A percentile compares a stretch with the other conserved stretches of the same genome.
These are phyloP conservation scores for Tremella yokohamensis DNA, from an alignment of 768 basidiomycete species.

Conservation along the genomic window DNA sequence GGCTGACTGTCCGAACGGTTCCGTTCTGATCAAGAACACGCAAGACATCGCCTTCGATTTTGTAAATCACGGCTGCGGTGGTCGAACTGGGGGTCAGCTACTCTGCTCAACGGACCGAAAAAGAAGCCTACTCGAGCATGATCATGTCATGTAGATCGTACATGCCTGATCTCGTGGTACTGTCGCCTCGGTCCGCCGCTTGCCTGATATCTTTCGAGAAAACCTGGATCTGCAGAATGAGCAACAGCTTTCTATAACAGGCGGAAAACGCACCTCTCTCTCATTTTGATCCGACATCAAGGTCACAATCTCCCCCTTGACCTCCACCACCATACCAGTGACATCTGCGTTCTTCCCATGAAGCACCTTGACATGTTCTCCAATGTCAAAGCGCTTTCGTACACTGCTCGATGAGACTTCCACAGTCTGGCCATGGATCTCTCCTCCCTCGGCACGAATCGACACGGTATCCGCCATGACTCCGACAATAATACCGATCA, in stretches of 20 bases:
- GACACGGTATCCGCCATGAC: constrained; percentile 82
- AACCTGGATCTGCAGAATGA: constrained; percentile 69
- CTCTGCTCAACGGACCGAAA: not conserved
- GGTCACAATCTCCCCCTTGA: constrained; percentile 79
- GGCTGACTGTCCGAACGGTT: constrained; percentile 79
- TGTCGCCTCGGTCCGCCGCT: constrained; percentile 88
- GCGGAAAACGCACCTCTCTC: constrained; percentile 68
- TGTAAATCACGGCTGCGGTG: constrained; percentile 95
- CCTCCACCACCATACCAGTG: constrained; percentile 89
- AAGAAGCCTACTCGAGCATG: constrained; percentile 71
- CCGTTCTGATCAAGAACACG: constrained; percentile 93
- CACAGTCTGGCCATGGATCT: constrained; percentile 59
- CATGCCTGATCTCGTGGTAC: constrained; percentile 75
- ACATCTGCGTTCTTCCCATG: constrained; percentile 89
- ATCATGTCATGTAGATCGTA: constrained; percentile 96
- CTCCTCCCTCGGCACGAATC: constrained; percentile 62
- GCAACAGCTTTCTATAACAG: constrained; percentile 13
- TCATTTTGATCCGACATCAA: constrained; percentile 96
- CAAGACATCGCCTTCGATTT: constrained; percentile 92
- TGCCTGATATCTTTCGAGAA: constrained; percentile 96
- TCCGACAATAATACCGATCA: constrained; percentile 86
- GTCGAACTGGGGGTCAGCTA: constrained; percentile 60
- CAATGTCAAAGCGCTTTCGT: constrained; percentile 89
- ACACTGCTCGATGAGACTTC: constrained; percentile 67
- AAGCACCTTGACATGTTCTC: constrained; percentile 99